Percentiles rank a stretch among this genome's conserved stretches.
These are phyloP conservation scores for Yamadazyma olivae DNA, from an alignment of 805 yeast species.

Conservation along the genomic window DNA sequence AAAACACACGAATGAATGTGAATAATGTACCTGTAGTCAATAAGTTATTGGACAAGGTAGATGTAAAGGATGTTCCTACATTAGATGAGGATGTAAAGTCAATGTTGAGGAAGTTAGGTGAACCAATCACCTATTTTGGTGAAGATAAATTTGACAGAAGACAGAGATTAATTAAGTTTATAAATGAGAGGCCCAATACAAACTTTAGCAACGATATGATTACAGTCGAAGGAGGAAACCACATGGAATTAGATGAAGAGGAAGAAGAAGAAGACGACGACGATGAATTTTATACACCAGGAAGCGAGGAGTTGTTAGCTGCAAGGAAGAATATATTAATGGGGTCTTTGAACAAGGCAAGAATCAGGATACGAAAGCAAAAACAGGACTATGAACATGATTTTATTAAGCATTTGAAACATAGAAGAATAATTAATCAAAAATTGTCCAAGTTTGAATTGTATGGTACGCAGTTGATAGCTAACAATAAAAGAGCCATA, in stretches of 20 bases:
- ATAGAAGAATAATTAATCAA: conserved; percentile 42
- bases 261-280: conserved; percentile 37
- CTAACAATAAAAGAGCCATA: conserved; percentile 60
- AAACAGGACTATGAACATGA: conserved; percentile 27
- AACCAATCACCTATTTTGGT: conserved; percentile 54
- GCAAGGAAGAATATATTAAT: conserved; percentile 52
- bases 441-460: conserved; percentile 38
- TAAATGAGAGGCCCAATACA: conserved; percentile 24
- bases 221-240: conserved; percentile 33
- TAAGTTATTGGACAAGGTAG: background rate
- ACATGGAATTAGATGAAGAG: conserved; percentile 34
- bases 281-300: conserved; percentile 86
- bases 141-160: conserved; percentile 65
- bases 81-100: conserved; percentile 60
- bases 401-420: conserved; percentile 40
- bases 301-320: conserved; percentile 48
- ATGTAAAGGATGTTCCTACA: conserved; percentile 46
- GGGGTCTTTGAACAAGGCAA: conserved; percentile 48
- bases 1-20: too few relatives aligned
- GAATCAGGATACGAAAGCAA: conserved; percentile 36
- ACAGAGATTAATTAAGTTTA: conserved; percentile 48
- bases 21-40: conserved; percentile 4
- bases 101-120: conserved; percentile 46
- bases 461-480: conserved; percentile 65
- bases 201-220: conserved; percentile 10